Evolutionary conservation across 2,329 filamentous ascomycete genomes (phyloP).

Genomic region (Geosmithia flava): DNA sequence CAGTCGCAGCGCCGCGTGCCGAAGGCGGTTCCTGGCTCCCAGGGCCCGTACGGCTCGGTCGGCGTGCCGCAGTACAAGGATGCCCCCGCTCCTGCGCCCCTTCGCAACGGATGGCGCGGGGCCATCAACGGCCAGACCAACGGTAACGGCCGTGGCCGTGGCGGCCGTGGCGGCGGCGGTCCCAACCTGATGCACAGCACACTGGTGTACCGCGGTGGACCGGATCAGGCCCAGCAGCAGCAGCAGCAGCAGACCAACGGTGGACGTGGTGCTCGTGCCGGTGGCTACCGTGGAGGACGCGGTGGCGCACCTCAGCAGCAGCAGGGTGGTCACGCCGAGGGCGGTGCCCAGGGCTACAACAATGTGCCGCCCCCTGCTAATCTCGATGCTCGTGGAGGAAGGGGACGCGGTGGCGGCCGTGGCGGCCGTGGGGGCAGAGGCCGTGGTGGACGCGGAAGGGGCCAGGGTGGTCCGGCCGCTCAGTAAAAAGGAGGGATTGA

Average conservation of each 20-base stretch:
- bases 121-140: conserved; percentile 32
- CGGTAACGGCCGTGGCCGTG: conserved; percentile 23
- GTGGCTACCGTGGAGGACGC: conserved; percentile 11
- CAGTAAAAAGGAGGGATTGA: too few relatives aligned
- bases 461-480: too few relatives aligned
- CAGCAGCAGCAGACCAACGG: conserved; percentile 16
- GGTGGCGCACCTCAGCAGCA: conserved; percentile 7
- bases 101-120: conserved; percentile 45
- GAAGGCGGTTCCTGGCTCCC: conserved; percentile 9
- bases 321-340: conserved; percentile 8
- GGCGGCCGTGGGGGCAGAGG: background rate
- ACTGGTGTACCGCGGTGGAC: conserved; percentile 35
- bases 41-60: conserved; percentile 40
- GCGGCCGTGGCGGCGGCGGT: conserved; percentile 23
- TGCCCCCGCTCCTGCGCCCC: conserved; percentile 38
- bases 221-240: conserved; percentile 10
- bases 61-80: conserved; percentile 52
- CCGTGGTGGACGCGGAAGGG: too few relatives aligned
- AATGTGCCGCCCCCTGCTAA: conserved; percentile 48
- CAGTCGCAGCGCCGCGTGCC: conserved; percentile 22
- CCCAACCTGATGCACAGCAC: conserved; percentile 37
- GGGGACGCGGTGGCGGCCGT: conserved; percentile 25
- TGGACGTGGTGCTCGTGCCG: conserved; percentile 8
- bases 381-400: conserved; percentile 32
- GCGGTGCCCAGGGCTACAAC: conserved; percentile 24